Conservation (phyloP, 75 land plant species). For the Adiantum capillusveneris region DNA sequence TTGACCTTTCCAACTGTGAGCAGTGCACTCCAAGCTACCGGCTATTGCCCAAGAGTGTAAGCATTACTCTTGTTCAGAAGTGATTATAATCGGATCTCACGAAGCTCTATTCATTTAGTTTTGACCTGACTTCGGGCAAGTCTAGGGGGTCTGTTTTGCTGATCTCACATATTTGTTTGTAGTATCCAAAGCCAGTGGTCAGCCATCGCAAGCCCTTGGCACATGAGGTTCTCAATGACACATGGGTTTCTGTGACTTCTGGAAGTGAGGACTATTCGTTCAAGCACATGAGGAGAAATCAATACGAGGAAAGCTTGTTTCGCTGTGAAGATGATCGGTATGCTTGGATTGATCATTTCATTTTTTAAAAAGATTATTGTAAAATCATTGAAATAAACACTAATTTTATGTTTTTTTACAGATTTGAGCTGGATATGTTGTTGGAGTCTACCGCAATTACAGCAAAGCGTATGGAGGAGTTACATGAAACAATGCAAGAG, state of each 20-base stretch:
- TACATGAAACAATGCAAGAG: conserved; percentile 10
- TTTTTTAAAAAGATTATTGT: too few relatives aligned
- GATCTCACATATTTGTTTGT: conserved; percentile 3
- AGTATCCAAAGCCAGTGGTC: conserved; percentile 62
- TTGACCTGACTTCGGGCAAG: too few relatives aligned
- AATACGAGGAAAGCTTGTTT: conserved; percentile 20
- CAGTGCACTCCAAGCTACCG: conserved; percentile 95
- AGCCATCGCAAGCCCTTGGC: conserved; percentile 53
- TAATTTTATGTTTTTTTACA: conserved; percentile 1
- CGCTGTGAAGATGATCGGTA: conserved; percentile 29
- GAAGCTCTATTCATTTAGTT: too few relatives aligned
- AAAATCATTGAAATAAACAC: too few relatives aligned
- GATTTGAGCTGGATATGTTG: conserved; percentile 26
- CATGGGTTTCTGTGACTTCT: conserved; percentile 17
- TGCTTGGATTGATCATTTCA: background rate
- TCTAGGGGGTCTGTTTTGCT: too few relatives aligned
- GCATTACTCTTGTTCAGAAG: too few relatives aligned
- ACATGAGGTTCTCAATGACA: conserved; percentile 6
- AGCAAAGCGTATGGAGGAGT: conserved; percentile 9
- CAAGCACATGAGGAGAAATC: conserved; percentile 13
- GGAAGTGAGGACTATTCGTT: conserved; percentile 18
- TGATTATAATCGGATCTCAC: too few relatives aligned
- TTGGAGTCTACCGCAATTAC: conserved; percentile 13
- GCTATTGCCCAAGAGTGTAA: conserved; percentile 75
- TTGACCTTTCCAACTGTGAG: conserved; percentile 83